Percentiles rank a stretch among this genome's conserved stretches.
Evolutionary conservation across 345 rosid species (phyloP).

Genomic region (Boechera divaricarpa): DNA sequence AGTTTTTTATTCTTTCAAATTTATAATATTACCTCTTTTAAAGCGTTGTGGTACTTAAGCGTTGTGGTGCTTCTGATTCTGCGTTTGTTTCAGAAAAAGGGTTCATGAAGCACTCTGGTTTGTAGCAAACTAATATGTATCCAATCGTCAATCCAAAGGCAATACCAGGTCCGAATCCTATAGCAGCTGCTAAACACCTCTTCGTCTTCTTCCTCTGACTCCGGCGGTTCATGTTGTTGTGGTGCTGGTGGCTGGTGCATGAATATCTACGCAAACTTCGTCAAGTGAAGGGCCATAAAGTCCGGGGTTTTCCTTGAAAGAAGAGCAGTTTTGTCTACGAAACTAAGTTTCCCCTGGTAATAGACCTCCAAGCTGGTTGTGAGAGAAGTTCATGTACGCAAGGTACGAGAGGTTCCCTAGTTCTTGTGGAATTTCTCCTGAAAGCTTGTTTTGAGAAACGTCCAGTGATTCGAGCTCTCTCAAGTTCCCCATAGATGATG

Average conservation of each 20-base stretch:
- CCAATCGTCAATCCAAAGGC: neutral
- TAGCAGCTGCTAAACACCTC: slow-evolving; percentile 9
- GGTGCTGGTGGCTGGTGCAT: neutral
- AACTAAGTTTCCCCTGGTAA: slow-evolving; percentile 1
- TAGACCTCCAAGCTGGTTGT: slow-evolving; percentile 12
- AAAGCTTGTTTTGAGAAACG: neutral
- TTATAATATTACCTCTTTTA: neutral
- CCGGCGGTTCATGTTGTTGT: neutral
- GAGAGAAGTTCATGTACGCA: slow-evolving; percentile 13
- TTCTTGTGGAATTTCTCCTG: slow-evolving; percentile 16
- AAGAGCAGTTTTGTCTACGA: neutral
- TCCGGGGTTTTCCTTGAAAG: neutral
- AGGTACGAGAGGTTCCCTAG: slow-evolving; percentile 5
- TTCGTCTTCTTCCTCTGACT: neutral
- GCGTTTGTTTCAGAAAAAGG: neutral
- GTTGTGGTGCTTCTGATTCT: neutral
- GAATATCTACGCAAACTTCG: slow-evolving; percentile 3
- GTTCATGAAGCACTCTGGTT: neutral
- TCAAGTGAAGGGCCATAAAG: slow-evolving; percentile 17
- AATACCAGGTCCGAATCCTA: slow-evolving; percentile 10
- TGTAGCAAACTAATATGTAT: slow-evolving; percentile 1
- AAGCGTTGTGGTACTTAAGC: neutral
- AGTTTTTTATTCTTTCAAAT: neutral
- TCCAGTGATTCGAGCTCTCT: slow-evolving; percentile 7
- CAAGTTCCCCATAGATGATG: slow-evolving; percentile 5